phyloP scores from a whole-genome alignment of 164 flowering plant species.

The Chimonanthus salicifolius region DNA sequence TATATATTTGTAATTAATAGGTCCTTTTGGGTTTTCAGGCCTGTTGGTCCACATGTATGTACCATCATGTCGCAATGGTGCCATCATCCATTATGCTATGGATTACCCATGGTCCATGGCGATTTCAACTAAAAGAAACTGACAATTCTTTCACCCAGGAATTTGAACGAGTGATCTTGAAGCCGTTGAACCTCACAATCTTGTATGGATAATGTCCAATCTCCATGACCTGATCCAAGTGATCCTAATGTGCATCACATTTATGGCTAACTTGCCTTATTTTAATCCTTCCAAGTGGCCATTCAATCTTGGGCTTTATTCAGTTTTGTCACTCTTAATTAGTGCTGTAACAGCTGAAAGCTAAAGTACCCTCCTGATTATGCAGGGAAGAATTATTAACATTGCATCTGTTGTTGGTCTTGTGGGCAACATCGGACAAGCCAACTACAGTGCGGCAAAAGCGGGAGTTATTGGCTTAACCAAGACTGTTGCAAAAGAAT shows the following conservation, averaged over 20 bases:
- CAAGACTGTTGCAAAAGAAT: conserved; percentile 87
- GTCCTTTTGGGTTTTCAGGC: too few species aligned
- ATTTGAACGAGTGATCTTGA: too few species aligned
- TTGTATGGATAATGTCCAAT: too few species aligned
- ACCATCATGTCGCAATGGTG: too few species aligned
- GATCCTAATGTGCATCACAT: not conserved
- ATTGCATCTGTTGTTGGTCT: conserved; percentile 95
- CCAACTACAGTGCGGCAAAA: conserved; percentile 97
- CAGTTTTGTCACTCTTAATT: not conserved
- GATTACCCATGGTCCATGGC: too few species aligned
- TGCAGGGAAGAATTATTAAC: conserved; percentile 89
- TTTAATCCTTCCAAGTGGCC: not conserved
- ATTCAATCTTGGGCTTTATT: not conserved
- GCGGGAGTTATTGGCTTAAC: conserved; percentile 98
- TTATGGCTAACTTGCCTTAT: not conserved
- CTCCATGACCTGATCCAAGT: too few species aligned
- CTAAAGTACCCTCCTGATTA: not conserved
- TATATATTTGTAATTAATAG: too few species aligned
- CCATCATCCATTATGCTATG: too few species aligned
- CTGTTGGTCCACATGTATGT: too few species aligned
- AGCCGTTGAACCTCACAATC: too few species aligned
- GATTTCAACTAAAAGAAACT: too few species aligned
- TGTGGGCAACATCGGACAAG: conserved; percentile 87
- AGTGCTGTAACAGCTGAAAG: not conserved
- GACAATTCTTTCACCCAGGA: too few species aligned